Evolutionary conservation across 2,329 filamentous ascomycete genomes (phyloP), one percentile per base, ranked within the genome.

Genomic region (Fonsecaea multimorphosa): DNA sequence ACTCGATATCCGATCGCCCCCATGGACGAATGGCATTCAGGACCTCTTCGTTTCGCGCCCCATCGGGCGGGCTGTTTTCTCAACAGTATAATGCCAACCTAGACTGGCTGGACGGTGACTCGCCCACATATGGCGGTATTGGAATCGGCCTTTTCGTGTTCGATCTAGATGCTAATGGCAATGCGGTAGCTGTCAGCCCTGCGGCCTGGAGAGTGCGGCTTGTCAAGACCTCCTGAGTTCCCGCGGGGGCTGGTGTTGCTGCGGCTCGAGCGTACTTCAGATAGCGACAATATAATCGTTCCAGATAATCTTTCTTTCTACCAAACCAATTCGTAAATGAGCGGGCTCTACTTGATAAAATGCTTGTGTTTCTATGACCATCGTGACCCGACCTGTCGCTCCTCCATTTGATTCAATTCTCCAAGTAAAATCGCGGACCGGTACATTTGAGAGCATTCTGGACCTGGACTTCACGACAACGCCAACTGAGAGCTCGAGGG

Each of bases 91-190:
- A 34, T 12, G 51, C 57, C 14, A 66, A 63, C 36, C 9, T 19
- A 5, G 66, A 65, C 54, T 68, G 58, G 63, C 14, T 70, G 34
- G 53, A 2, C 52, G 66, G 65, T 5, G 76, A 75, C 61, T 32
- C 27, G 4, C 22, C 51, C 1, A 69, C 66, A 4, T 76, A 74
- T 70, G 75, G 68, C 1, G 63, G 65, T 12, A 49, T 72, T 52
- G 66, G 63, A 11, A 40, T 70, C 3, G 65, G 72, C 40, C 63
- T 72, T 44, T 74, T 75, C 62, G 70, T 76, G 11, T 74, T 77
- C 65, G 72, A 71, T 54, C 57, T 77, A 27, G 69, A 68, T 16
- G 38, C 11, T 1, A 63, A 73, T 59, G 74, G 74, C 27, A 67
- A 62, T 22, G 72, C 71, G 7, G 62, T 53, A 19, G 63, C 68